Evolutionary conservation across 2,329 filamentous ascomycete genomes (phyloP).

Genomic region (Colletotrichum cereale): DNA sequence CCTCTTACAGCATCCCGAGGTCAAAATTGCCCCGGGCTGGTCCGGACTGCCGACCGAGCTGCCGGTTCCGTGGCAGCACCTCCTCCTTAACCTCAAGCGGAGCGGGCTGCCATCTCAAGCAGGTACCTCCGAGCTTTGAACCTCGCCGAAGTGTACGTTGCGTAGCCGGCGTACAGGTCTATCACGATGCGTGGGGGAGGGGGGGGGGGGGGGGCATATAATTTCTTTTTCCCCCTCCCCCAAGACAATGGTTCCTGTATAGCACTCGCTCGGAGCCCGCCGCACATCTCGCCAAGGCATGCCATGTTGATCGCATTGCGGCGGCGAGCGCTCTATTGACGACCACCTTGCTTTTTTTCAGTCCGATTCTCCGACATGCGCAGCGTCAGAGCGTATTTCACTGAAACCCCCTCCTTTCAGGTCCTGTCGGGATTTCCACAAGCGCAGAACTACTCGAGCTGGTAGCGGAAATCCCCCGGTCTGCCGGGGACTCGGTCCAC

Average conservation of each 20-base stretch:
- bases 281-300: background rate
- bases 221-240: background rate
- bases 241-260: background rate
- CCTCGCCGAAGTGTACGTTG: background rate
- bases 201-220: background rate
- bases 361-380: background rate
- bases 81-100: too few relatives aligned
- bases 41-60: too few relatives aligned
- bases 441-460: background rate
- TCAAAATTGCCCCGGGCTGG: too few relatives aligned
- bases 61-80: too few relatives aligned
- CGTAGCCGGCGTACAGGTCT: background rate
- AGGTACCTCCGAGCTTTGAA: too few relatives aligned
- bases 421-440: background rate
- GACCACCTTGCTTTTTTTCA: background rate
- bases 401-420: background rate
- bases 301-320: background rate
- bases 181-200: background rate
- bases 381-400: too few relatives aligned
- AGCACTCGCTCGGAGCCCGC: too few relatives aligned
- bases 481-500: background rate
- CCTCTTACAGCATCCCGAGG: too few relatives aligned
- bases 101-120: too few relatives aligned
- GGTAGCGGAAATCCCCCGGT: background rate
- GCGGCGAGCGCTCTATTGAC: background rate